Evolutionary conservation across 768 basidiomycete genomes (phyloP), one percentile per base, ranked within the genome.

Genomic region (Grammothele lineata): DNA sequence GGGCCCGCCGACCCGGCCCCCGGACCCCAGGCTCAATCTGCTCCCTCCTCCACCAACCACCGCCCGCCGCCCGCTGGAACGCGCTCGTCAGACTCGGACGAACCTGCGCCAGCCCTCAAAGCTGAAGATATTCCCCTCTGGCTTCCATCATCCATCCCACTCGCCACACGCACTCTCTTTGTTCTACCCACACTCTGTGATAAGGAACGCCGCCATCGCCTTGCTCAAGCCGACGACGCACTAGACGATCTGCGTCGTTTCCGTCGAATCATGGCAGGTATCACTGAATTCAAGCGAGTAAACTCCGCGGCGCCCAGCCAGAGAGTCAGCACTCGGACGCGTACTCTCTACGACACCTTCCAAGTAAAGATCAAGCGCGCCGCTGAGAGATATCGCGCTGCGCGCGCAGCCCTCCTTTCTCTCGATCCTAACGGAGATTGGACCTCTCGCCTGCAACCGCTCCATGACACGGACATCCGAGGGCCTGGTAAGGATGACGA

Each of bases 191-290:
- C 23, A 35, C 11, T 17, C 33, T 5, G 17, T 1, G 19, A 32
- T 2, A 47, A 41, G 12, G 57, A 56, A 36, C 21, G n/a, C 2
- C 43, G 37, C 1, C 45, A 56, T 4, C 51, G 54, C 8, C 5
- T 47, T 14, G 54, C 57, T 1, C 57, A 58, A 33, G 23, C 37
- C 1, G 21, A 41, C 7, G 54, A 55, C 27, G 40, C 42, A 0
- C 40, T 58, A 12, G 34, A 18, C 0, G 51, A 52, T 5, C 27
- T 58, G 5, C 50, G 57, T n/a, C 47, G 27, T 14, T 18, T 41
- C 3, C 44, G 50, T 1, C 37, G 57, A 7, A 30, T 30, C 27
- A 30, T 30, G 8, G 14, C 27, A 14, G 17, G 41, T 25, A 32
- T 57, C 3, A 17, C 21, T 6, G 34, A 51, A 14, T 49, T 47